These are phyloP conservation scores for Pichia heedii DNA, from an alignment of 805 yeast species.

Conservation along the genomic window DNA sequence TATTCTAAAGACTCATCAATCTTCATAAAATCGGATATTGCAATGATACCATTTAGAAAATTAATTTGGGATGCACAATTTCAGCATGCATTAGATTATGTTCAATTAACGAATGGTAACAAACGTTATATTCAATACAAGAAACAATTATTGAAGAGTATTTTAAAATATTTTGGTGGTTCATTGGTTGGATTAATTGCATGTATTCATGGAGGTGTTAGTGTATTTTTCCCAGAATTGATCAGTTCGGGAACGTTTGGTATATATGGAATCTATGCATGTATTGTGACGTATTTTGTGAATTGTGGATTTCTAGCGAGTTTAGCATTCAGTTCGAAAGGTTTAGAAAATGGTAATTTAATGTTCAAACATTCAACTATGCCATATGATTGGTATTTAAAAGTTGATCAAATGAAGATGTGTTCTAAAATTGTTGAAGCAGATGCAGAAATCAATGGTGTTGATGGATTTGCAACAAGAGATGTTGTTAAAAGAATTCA, in stretches of 20 bases:
- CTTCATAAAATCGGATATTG: conserved; percentile 30
- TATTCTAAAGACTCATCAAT: conserved; percentile 15
- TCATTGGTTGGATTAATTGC: conserved; percentile 33
- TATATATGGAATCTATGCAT: conserved; percentile 33
- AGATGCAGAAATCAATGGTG: conserved; percentile 45
- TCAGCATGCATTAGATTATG: conserved; percentile 43
- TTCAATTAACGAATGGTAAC: conserved; percentile 56
- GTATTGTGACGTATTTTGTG: conserved; percentile 40
- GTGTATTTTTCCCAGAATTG: conserved; percentile 27
- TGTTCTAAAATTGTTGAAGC: conserved; percentile 56
- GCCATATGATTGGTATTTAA: conserved; percentile 53
- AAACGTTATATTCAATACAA: conserved; percentile 35
- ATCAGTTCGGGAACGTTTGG: conserved; percentile 29
- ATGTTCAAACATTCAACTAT: conserved; percentile 60
- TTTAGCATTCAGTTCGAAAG: conserved; percentile 37
- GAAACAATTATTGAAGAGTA: conserved; percentile 19
- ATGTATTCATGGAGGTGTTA: conserved; percentile 38
- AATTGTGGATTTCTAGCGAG: conserved; percentile 39
- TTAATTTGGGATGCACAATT: conserved; percentile 52
- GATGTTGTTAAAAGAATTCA: conserved; percentile 25
- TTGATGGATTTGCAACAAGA: conserved; percentile 31
- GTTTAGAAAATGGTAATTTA: conserved; percentile 41
- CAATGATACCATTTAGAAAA: conserved; percentile 56
- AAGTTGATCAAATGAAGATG: conserved; percentile 62
- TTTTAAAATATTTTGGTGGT: conserved; percentile 35